phyloP scores from a whole-genome alignment of 495 filamentous ascomycete genomes.

The Copromyces sp. region DNA sequence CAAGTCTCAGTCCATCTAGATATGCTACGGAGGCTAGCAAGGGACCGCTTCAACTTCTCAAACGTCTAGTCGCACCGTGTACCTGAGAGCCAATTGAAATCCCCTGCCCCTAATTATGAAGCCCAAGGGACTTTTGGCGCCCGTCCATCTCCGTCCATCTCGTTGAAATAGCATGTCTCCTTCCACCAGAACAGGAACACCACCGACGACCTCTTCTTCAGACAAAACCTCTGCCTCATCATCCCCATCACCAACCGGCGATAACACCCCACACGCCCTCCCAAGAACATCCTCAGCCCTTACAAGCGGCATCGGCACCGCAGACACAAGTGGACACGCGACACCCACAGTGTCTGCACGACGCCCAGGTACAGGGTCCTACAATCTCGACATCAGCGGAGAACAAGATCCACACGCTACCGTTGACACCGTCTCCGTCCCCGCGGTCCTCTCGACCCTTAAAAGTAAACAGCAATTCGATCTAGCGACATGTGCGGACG shows the following conservation, averaged over 20 bases:
- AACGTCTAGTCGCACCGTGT: not conserved
- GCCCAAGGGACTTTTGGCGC: not conserved
- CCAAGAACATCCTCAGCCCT: not conserved
- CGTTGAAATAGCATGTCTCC: not conserved
- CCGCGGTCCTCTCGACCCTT: not conserved
- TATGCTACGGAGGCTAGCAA: not conserved
- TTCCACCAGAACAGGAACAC: not conserved
- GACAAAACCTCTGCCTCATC: not conserved
- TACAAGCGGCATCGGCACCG: not conserved
- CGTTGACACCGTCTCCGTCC: not conserved
- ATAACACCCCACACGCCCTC: not conserved
- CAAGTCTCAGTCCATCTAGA: not conserved
- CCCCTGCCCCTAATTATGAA: not conserved
- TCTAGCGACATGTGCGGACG: not conserved
- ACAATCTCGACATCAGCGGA: not conserved
- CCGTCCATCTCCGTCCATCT: not conserved
- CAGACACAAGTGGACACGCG: conserved; percentile 6
- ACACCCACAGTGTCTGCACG: not conserved
- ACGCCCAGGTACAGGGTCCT: not conserved
- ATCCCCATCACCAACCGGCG: conserved; percentile 1
- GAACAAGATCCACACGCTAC: not conserved
- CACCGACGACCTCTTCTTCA: not conserved
- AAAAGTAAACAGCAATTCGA: not conserved
- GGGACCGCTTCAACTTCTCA: not conserved
- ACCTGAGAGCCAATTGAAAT: not conserved